Base-by-base conservation (phyloP, 2,329 filamentous ascomycete species). In the Hypoxylon sp. region DNA sequence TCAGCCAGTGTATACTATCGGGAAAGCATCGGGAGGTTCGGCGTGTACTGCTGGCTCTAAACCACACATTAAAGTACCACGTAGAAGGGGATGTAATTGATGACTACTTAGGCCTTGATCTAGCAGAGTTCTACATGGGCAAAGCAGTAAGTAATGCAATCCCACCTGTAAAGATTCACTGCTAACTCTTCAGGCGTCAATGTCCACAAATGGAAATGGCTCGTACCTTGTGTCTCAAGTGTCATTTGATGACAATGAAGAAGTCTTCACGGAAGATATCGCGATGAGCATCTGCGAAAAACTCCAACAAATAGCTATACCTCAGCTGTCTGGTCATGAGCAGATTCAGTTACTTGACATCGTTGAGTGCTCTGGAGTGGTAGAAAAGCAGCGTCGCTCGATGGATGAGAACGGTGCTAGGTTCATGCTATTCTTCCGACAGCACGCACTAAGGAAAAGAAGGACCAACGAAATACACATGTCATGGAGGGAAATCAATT, bases 331-430 rank as follows among this genome's bases (percentile, higher is more conserved):
- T 0, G 91, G 91, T 31, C 91, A 93, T 64, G 93, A 97, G 76
- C 94, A 97, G 75, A 95, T 97, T 61, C 92, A 93, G 73, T 83
- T 97, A 1, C 91, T 92, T 14, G 91, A 96, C 75, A 94, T 94
- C 52, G 87, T 96, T 37, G 93, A 97, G 79, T 97, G 94, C 68
- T 89, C 92, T 48, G 92, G 92, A 3, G 88, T 92, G 42, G 93
- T 97, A 0, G 94, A 97, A 78, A 92, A 92, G 75, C 93, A 98
- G 75, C 89, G 94, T 17, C 89, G 93, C 5, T 97, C 94, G 2
- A 92, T 98, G 81, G 94, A 98, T 75, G 92, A 93, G 74, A 97
- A 97, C 75, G 94, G 92, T 3, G 91, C 92, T 8, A 90, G 94
- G 47, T 98, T 94, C 79, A 88, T 97, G 81, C 84, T 97, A 11